phyloP scores from a whole-genome alignment of 2,329 filamentous ascomycete genomes.

The Dactylonectria macrodidyma region DNA sequence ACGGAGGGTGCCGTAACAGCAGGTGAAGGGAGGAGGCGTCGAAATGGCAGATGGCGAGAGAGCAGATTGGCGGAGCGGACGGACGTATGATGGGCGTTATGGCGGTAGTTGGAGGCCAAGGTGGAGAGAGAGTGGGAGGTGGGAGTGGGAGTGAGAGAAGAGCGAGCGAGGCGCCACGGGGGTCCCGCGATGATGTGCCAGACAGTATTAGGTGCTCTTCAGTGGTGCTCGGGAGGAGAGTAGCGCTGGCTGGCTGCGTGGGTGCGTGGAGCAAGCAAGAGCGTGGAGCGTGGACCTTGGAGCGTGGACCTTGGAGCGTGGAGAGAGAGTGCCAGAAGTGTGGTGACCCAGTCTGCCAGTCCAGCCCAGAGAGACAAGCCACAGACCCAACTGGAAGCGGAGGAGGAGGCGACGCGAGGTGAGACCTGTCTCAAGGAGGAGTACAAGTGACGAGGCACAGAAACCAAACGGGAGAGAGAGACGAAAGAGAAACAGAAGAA shows the following conservation, averaged over 20 bases:
- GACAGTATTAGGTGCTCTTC: background rate
- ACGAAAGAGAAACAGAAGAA: slow-evolving; percentile 4
- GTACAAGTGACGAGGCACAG: slow-evolving; percentile 1
- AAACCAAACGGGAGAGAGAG: background rate
- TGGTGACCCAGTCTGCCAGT: slow-evolving; percentile 5
- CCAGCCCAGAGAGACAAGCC: slow-evolving; percentile 29
- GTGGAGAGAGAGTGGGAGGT: slow-evolving; percentile 3
- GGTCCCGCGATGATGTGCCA: slow-evolving; percentile 32
- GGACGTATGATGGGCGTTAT: slow-evolving; percentile 14
- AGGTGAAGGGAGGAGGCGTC: slow-evolving; percentile 19
- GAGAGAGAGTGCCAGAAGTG: background rate
- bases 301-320: too few species aligned
- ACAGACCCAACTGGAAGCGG: slow-evolving; percentile 26
- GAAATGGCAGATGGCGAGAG: slow-evolving; percentile 4
- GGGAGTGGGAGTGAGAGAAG: too few species aligned
- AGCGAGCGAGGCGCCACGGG: slow-evolving; percentile 14
- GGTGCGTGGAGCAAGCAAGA: too few species aligned
- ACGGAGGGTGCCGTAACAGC: background rate
- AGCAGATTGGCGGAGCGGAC: slow-evolving; percentile 3
- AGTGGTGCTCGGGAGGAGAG: too few species aligned
- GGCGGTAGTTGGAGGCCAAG: slow-evolving; percentile 23
- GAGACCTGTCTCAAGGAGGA: slow-evolving; percentile 40
- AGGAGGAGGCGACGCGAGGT: slow-evolving; percentile 30
- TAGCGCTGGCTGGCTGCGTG: too few species aligned
- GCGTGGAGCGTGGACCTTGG: too few species aligned